A percentile compares a stretch with the other conserved stretches of the same genome.
Evolutionary conservation across 2,329 filamentous ascomycete species (phyloP).

Genomic region (Stachybotrys elegans): DNA sequence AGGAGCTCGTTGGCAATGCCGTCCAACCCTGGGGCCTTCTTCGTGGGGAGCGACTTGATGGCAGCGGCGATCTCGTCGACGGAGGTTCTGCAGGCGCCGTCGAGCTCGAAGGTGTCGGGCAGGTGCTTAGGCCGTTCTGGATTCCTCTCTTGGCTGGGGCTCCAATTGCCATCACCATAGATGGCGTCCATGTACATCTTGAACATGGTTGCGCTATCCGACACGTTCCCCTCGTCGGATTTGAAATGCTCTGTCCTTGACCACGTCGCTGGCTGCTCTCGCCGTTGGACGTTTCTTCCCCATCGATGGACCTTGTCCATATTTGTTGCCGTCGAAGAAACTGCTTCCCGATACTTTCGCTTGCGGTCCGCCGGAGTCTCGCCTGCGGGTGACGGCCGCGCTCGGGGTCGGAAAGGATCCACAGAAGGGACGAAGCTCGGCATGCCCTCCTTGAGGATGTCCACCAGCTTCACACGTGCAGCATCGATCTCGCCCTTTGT

Average conservation of each 20-base stretch:
- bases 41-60: neutral
- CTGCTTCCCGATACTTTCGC: neutral
- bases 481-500: neutral
- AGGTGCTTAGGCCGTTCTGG: neutral
- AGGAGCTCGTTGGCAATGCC: slow-evolving; percentile 7
- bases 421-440: too few species aligned
- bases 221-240: neutral
- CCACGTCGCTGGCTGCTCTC: neutral
- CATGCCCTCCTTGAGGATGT: neutral
- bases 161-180: neutral
- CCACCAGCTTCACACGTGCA: neutral
- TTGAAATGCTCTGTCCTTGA: neutral
- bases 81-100: neutral
- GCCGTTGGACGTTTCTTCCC: neutral
- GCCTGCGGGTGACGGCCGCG: too few species aligned
- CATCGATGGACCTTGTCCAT: too few species aligned
- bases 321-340: too few species aligned
- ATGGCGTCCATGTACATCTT: neutral
- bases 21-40: slow-evolving; percentile 5
- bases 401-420: too few species aligned
- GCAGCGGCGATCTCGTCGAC: neutral
- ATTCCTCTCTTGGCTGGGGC: neutral
- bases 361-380: neutral
- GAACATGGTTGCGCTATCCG: neutral
- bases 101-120: neutral